Evolutionary conservation across 495 filamentous ascomycete species (phyloP), one percentile per base, ranked within the genome.

Genomic region (Daldinia concentrica): DNA sequence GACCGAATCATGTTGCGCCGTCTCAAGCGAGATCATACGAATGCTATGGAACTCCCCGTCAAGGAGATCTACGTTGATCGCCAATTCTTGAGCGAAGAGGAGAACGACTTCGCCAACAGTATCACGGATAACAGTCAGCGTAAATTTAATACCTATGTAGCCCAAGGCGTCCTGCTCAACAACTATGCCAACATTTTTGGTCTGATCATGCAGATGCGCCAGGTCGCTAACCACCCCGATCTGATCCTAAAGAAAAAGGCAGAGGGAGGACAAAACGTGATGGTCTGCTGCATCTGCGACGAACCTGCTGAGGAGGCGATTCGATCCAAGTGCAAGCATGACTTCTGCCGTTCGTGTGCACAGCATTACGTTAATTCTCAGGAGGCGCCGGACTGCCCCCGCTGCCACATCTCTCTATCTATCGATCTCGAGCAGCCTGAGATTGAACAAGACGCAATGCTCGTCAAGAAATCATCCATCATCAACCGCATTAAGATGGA

Each of bases 401-500:
- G 87, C 39, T 99, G 95, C 79, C 95, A 99, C 77, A 97, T 98
- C 59, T 82, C 90, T 1, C 86, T 98, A 3, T 87, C 89, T 6
- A 95, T 98, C 69, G 95, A 99, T 78, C 87, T 97, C 7, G 95
- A 97, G 76, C 93, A 97, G 79, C 93, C 94, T 0, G 93, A 94
- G 55, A 92, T 97, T 43, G 95, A 95, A 78, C 92, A 97, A 79
- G 92, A 97, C 62, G 90, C 92, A 74, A 86, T 88, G 17, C 76
- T 86, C 27, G 87, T 97, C 30, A 97, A 97, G 86, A 97, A 97
- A 78, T 92, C 88, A 6, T 95, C 92, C 9, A 98, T 99, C 79
- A 97, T 97, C 83, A 97, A 97, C 78, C 91, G 95, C 43, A 98
- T 98, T 76, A 90, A 92, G 75, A 97, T 98, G 95, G 92, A 94